Evolutionary conservation across 2,329 filamentous ascomycete species (phyloP), one percentile per base, ranked within the genome.

Genomic region (Leptographium wingfieldii): DNA sequence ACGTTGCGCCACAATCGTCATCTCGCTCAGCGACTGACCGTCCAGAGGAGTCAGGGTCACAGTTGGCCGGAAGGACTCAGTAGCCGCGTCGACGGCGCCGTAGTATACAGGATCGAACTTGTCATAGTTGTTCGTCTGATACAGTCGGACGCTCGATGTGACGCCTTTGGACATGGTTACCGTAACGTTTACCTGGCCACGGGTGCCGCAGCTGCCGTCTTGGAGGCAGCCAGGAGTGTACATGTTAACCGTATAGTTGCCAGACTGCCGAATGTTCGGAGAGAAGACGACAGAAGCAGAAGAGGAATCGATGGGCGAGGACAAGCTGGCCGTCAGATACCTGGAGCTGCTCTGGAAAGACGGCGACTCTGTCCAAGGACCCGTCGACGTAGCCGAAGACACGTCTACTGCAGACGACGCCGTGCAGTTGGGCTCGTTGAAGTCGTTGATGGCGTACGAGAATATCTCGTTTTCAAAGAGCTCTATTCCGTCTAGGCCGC

Each of bases 91-190:
- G 59, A 99, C 84, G 65, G 84, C 84, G 55, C 92, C 94, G 65
- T 86, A 87, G 73, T 91, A 96, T 61, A 99, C 85, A 66, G 89
- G 85, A 69, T 99, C 94, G 69, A 95, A 97, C 73, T 99, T 99
- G 76, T 97, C 92, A 71, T 86, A 95, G 70, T 95, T 82, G 73
- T 99, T 99, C 22, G 92, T 96, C 72, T 99, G 94, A 69, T 82
- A 95, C 9, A 96, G 75, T 51, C 63, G 61, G 11, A 64, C 79
- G 0, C 78, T 82, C 33, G 82, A 79, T 60, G 85, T 77, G 5
- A 81, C 76, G 43, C 72, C 69, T 57, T 64, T 63, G 67, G 74
- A 66, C 66, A 72, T 68, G 60, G 73, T 67, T 65, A 76, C 73
- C 3, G 83, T 80, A 58, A 99, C 79, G 65, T 91, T 91, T 60